Base-by-base conservation (phyloP, 2,329 filamentous ascomycete genomes). In the Botrytis fabae region DNA sequence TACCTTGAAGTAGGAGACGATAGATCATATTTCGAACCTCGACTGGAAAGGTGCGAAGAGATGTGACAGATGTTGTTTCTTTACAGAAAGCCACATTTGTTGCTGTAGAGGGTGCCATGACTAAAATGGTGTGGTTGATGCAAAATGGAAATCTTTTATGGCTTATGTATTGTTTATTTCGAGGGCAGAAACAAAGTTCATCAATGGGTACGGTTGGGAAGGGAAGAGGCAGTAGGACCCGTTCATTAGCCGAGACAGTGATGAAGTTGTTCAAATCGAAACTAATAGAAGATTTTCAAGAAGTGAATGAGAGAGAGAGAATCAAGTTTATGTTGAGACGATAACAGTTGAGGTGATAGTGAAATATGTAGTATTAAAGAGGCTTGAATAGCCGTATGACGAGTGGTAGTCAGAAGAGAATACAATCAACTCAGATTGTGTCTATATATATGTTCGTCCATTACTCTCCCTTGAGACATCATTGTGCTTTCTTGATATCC, bases 401-500 rank as follows among this genome's bases (percentile, higher is more conserved):
- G 32, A 4, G 6, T 12, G 20, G 42, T 22, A 42, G 0, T 42
- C 18, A 9, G n/a, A 35, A 42, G 35, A 20, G 12, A 25, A 25
- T 32, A 68, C 35, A 68, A 68, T 14, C 64, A 57, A 68, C 18
- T 57, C 42, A 16, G 48, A 57, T 40, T 42, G 48, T 28, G 54
- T 42, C 0, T 8, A 32, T 42, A 10, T 57, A 18, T 61, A 44
- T 61, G 44, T 10, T 44, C 35, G 40, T 32, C 12, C 18, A 12
- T 35, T 44, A 61, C 14, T 35, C 38, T 20, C 38, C 32, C 40
- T 25, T 8, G 70, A 63, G 74, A 44, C 76, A 74, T 46, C 76
- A 74, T 57, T 51, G 72, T 68, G 78, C 77, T 71, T 78, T 78
- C 72, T 78, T 75, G 44, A 70, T 72, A 57, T 32, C 59, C 18